phyloP scores from a whole-genome alignment of 106 monocot species.

The Gastrodia elata region DNA sequence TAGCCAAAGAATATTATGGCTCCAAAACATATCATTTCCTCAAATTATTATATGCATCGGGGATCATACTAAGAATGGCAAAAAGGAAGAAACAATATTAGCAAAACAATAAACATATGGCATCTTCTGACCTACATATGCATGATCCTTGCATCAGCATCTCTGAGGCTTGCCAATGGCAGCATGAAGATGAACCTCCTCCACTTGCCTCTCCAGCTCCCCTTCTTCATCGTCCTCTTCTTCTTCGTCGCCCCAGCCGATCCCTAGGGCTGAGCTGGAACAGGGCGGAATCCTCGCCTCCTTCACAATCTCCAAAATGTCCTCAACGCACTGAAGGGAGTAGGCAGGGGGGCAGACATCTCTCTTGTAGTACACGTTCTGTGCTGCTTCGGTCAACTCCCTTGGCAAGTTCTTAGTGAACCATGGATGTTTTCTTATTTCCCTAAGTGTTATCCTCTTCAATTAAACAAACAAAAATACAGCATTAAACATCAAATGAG shows the following conservation, averaged over 20 bases:
- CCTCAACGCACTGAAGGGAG: slow-evolving; percentile 46
- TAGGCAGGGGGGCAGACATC: slow-evolving; percentile 20
- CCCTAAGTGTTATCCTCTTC: slow-evolving; percentile 52
- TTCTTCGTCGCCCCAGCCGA: slow-evolving; percentile 26
- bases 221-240: slow-evolving; percentile 14
- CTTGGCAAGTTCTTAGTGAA: slow-evolving; percentile 54
- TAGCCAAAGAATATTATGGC: not conserved
- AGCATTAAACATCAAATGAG: no score
- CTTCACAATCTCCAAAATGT: slow-evolving; percentile 48
- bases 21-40: not conserved
- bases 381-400: slow-evolving; percentile 40
- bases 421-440: slow-evolving; percentile 61
- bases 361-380: slow-evolving; percentile 38
- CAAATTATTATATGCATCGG: not conserved
- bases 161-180: slow-evolving; percentile 38
- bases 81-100: not conserved
- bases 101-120: not conserved
- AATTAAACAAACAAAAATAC: not conserved
- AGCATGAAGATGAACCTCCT: slow-evolving; percentile 37
- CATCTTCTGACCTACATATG: not conserved
- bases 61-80: not conserved
- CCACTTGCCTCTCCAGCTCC: slow-evolving; percentile 40
- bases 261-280: slow-evolving; percentile 16
- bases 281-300: slow-evolving; percentile 35
- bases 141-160: slow-evolving; percentile 7